A percentile compares a stretch with the other conserved stretches of the same genome.
These are phyloP conservation scores for Pseudohyphozyma bogoriensis DNA, from an alignment of 768 basidiomycete genomes.

Conservation along the genomic window DNA sequence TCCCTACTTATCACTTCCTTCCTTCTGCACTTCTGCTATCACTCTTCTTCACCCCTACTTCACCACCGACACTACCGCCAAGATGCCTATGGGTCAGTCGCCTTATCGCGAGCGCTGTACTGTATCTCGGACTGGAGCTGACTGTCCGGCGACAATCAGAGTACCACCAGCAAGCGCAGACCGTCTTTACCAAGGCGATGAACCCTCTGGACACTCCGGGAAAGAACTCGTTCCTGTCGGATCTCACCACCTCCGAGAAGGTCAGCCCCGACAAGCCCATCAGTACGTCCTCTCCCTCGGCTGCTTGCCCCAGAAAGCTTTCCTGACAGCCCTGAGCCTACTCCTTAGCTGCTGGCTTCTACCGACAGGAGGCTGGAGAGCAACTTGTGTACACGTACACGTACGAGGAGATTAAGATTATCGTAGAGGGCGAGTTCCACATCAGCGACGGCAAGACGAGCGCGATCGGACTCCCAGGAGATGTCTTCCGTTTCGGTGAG, in stretches of 20 bases:
- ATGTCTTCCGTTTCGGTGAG: background rate
- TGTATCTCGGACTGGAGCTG: too few relatives aligned
- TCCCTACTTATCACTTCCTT: too few relatives aligned
- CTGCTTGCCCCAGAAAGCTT: too few relatives aligned
- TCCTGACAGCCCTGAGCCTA: too few relatives aligned
- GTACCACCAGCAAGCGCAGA: constrained; percentile 2
- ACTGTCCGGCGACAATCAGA: too few relatives aligned
- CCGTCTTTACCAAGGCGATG: background rate
- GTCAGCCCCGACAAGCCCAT: background rate
- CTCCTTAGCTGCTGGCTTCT: constrained; percentile 7
- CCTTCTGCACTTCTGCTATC: too few relatives aligned
- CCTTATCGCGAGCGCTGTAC: too few relatives aligned
- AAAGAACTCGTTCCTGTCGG: constrained; percentile 6
- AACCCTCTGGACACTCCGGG: background rate
- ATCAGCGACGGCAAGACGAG: background rate
- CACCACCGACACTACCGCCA: too few relatives aligned
- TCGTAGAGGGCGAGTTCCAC: constrained; percentile 2
- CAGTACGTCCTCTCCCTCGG: too few relatives aligned
- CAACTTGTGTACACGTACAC: constrained; percentile 1
- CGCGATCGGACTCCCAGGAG: background rate
- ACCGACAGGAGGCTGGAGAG: background rate
- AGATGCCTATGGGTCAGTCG: too few relatives aligned
- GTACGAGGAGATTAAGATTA: constrained; percentile 3
- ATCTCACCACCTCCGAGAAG: background rate
- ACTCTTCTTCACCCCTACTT: too few relatives aligned